A percentile compares a stretch with the other conserved stretches of the same genome.
Conservation (phyloP, 129 eudicot species). For the Arctium minus region DNA sequence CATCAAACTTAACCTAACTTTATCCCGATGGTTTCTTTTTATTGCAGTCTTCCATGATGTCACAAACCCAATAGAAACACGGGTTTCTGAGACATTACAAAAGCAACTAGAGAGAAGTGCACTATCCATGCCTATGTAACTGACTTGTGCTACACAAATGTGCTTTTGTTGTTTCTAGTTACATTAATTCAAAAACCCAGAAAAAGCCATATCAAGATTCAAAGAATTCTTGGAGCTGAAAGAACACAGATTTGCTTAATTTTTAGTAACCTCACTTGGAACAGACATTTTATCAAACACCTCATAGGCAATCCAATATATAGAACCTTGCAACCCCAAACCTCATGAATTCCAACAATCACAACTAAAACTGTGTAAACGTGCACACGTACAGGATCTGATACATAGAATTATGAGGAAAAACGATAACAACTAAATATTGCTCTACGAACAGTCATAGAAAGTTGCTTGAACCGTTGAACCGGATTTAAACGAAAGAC, state of each 20-base stretch:
- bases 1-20: constrained; percentile 4
- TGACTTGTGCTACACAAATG: constrained; percentile 16
- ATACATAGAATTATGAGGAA: neutral
- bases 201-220: neutral
- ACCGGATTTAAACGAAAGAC: neutral
- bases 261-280: neutral
- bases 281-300: constrained; percentile 35
- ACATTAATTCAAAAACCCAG: neutral
- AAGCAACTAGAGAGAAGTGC: constrained; percentile 23
- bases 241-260: neutral
- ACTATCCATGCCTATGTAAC: constrained; percentile 19
- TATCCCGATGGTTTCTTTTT: neutral
- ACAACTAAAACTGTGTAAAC: neutral
- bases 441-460: neutral
- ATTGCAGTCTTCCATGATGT: neutral
- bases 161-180: neutral
- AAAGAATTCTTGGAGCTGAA: neutral
- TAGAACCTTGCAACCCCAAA: neutral
- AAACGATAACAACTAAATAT: neutral
- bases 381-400: neutral
- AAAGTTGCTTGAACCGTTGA: neutral
- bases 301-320: neutral
- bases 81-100: neutral
- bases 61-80: neutral
- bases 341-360: neutral